Base-by-base conservation (phyloP, 179 eudicot genomes). In the Heliamphora pulchella region DNA sequence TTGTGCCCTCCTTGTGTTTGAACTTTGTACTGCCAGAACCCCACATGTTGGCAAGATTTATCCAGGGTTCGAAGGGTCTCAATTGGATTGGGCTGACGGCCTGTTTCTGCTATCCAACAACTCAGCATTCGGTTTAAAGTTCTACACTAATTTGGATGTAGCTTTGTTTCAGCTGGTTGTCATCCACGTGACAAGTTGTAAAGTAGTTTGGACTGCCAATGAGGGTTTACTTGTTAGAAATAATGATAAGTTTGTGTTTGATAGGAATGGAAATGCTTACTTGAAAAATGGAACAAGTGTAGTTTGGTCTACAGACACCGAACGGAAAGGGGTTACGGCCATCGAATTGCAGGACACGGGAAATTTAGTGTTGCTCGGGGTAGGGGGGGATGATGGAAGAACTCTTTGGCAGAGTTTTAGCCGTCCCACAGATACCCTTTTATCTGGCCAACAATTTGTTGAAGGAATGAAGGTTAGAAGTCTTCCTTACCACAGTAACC, bases 161-260 rank as follows among this genome's bases (percentile, higher is more conserved):
- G 85, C 88, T 53, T 44, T 78, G 22, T 89, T 88, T 76, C n/a
- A 79, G 4, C 71, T 91, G 18, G 91, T 81, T 43, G 82, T 91
- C 43, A 51, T 85, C 69, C 92, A 88, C 75, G 74, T 79, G 46
- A 79, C 8, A 5, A 89, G 83, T 77, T 67, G 77, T 70, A 85
- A 80, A 2, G 71, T 85, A 39, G 87, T 91, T 47, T 91, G 92
- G 92, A 86, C 88, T 1, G 92, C 94, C 17, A 91, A 89, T 81
- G 79, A 88, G 74, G 88, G 74, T 17, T 79, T 58, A 14, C 88
- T 83, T 1, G 85, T 89, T 68, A 41, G n/a, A 0, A 83, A 80
- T 48, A 80, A 82, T 48, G 91, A 88, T 77, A 80, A 78, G 7
- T 89, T 91, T 74, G 84, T 76, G 78, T 82, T 89, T 82, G 85